Percentiles rank a stretch among this genome's conserved stretches.
Evolutionary conservation across 345 rosid species (phyloP).

Genomic region (Leavenworthia alabamica): DNA sequence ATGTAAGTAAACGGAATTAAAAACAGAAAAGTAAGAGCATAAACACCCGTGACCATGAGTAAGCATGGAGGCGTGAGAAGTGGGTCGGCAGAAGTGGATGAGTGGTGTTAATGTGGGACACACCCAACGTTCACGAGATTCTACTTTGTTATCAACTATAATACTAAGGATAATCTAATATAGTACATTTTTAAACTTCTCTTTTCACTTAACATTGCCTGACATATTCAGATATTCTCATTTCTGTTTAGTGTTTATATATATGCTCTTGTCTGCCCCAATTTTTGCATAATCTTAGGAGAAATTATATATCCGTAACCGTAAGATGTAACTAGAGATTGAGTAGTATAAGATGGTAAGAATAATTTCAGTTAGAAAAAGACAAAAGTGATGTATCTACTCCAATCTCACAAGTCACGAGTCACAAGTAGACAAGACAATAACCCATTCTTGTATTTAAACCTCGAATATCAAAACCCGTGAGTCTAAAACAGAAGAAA

Average conservation of each 20-base stretch:
- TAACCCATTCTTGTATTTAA: slow-evolving; percentile 17
- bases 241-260: not conserved
- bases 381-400: slow-evolving; percentile 11
- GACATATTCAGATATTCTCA: slow-evolving; percentile 18
- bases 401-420: slow-evolving; percentile 14
- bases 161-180: not conserved
- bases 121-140: slow-evolving; percentile 25
- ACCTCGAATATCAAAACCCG: slow-evolving; percentile 14
- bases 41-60: slow-evolving; percentile 23
- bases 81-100: slow-evolving; percentile 32
- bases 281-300: not conserved
- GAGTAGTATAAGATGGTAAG: slow-evolving; percentile 2
- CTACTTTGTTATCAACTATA: not conserved
- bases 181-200: slow-evolving; percentile 17
- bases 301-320: not conserved
- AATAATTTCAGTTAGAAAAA: not conserved
- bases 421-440: slow-evolving; percentile 21
- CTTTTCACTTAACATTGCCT: slow-evolving; percentile 8
- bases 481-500: slow-evolving; percentile 8
- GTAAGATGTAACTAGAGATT: not conserved
- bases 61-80: slow-evolving; percentile 26
- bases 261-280: not conserved
- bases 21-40: slow-evolving; percentile 8
- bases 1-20: not conserved
- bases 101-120: slow-evolving; percentile 26